Base-by-base conservation (phyloP, 129 eudicot species). In the Cynara cardunculus region DNA sequence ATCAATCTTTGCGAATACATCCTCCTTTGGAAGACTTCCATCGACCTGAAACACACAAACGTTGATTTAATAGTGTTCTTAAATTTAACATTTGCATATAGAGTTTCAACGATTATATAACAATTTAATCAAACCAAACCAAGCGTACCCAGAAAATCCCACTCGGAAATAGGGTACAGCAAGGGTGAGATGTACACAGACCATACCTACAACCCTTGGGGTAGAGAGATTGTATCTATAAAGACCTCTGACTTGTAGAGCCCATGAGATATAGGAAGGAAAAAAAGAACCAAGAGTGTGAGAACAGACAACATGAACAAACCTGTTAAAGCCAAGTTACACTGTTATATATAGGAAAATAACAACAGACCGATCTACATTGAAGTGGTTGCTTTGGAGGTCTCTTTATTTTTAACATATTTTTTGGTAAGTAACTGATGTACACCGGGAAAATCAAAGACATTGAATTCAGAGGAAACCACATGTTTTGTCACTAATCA, bases 1-100 rank as follows among this genome's bases (percentile, higher is more conserved):
- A 81, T 96, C 98, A 12, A 96, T 89, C 75, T 81, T 89, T 30
- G 91, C 89, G 81, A 89, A 96, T 34, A 96, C 99, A 66, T 84
- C 92, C 67, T 92, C 88, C 80, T 92, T 90, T 26, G 89, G 80
- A 31, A 79, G 88, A 74, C 87, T 89, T 85, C 99, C 99, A 84
- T 95, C 88, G 25, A 92, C 83, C 99, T 95, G 85, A 81, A 84
- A 81, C 81, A 77, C 74, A 14, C 59, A 5, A 31, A 30, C 5
- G 73, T 49, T 5, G 3, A 59, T 35, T 25, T 24, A 24, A 53
- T 9, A 25, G 28, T 28, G 26, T 8, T 61, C 26, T 28, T 25
- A 75, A 30, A 37, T 3, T 6, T 70, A 25, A 28, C 41, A 11
- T 46, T 12, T 71, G 7, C 72, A 14, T 28, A n/a, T 68, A 25